Evolutionary conservation across 2,329 filamentous ascomycete species (phyloP).

Genomic region (Chaetomium olivaceum): DNA sequence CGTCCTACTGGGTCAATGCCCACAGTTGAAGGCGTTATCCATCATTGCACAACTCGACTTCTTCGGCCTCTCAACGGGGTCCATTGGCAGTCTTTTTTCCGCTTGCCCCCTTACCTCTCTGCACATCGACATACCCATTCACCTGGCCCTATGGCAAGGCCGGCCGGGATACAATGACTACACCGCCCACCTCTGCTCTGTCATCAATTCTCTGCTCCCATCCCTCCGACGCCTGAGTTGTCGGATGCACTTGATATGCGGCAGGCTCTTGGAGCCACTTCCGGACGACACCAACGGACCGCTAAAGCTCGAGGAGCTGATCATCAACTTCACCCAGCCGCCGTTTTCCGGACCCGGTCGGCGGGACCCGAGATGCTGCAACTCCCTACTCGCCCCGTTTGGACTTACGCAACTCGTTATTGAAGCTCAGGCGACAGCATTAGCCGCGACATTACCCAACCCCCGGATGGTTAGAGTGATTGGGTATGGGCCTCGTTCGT

Average conservation of each 20-base stretch:
- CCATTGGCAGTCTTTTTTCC: slow-evolving; percentile 11
- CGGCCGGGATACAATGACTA: not conserved
- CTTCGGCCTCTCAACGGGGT: not conserved
- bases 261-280: not conserved
- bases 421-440: not conserved
- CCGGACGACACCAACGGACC: not conserved
- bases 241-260: slow-evolving; percentile 12
- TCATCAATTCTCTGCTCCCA: slow-evolving; percentile 10
- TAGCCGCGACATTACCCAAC: not conserved
- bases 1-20: not conserved
- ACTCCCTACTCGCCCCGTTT: not conserved
- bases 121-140: slow-evolving; percentile 12
- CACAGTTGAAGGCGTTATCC: not conserved
- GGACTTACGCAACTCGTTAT: not conserved
- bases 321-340: slow-evolving; percentile 8
- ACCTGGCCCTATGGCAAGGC: not conserved
- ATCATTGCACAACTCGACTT: not conserved
- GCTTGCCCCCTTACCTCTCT: slow-evolving; percentile 11
- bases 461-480: slow-evolving; percentile 18
- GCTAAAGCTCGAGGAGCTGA: slow-evolving; percentile 13
- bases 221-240: slow-evolving; percentile 14
- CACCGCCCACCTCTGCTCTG: not conserved
- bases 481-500: not conserved
- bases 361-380: not conserved
- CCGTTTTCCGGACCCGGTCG: not conserved